Percentiles rank a stretch among this genome's conserved stretches.
phyloP scores from a whole-genome alignment of 2,329 filamentous ascomycete species.

The Phoma sp. region DNA sequence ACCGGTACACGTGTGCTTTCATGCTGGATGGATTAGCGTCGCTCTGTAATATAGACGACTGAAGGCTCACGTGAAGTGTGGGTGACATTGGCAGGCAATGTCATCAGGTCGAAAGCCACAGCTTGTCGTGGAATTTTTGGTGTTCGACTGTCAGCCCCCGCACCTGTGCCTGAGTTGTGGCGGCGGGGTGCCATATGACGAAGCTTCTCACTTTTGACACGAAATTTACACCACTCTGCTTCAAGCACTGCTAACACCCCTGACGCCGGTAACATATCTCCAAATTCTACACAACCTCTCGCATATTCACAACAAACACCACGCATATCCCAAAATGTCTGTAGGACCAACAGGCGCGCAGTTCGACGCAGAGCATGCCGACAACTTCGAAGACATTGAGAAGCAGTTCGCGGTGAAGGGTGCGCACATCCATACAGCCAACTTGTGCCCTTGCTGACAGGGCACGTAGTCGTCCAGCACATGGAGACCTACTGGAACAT shows the following conservation, averaged over 20 bases:
- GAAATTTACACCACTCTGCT: slow-evolving; percentile 32
- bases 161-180: slow-evolving; percentile 17
- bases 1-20: slow-evolving; percentile 53
- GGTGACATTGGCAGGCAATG: slow-evolving; percentile 44
- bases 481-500: slow-evolving; percentile 98
- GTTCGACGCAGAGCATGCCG: slow-evolving; percentile 64
- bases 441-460: slow-evolving; percentile 34
- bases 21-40: slow-evolving; percentile 41
- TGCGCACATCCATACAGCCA: slow-evolving; percentile 46
- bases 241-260: slow-evolving; percentile 1
- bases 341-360: slow-evolving; percentile 36
- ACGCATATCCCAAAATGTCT: slow-evolving; percentile 40
- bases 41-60: background rate
- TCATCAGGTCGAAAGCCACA: slow-evolving; percentile 11
- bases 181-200: slow-evolving; percentile 39
- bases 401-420: slow-evolving; percentile 99
- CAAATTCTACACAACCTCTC: background rate
- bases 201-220: slow-evolving; percentile 21
- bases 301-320: background rate
- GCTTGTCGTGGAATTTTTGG: slow-evolving; percentile 35
- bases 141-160: slow-evolving; percentile 48
- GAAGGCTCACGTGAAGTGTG: slow-evolving; percentile 39
- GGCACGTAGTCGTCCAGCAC: slow-evolving; percentile 78
- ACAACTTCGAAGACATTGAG: slow-evolving; percentile 85
- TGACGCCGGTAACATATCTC: background rate